Base-by-base conservation (phyloP, 768 basidiomycete species). In the Fomitopsis serialis region DNA sequence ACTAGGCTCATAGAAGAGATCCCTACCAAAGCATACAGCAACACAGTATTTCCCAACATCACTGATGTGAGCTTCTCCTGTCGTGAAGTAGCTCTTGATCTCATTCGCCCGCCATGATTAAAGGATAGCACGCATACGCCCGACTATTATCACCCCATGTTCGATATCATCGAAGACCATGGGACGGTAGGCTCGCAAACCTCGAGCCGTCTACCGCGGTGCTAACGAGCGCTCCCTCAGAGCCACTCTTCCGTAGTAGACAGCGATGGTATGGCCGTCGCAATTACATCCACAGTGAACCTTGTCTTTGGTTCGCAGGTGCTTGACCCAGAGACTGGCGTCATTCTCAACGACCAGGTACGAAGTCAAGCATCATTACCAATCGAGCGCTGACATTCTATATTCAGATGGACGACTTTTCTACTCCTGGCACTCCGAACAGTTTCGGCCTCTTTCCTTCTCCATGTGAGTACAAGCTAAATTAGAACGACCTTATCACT, bases 211-310 rank as follows among this genome's bases (percentile, higher is more conserved):
- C 36, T 59, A 22, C 12, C 24, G 23, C 22, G 17, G 15, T 40
- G n/a, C 15, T 23, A 22, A 27, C 42, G 58, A 46, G 50, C 35
- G 10, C 50, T 10, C 57, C 49, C 46, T 5, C 61, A 93, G 84
- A 94, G 92, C 53, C 95, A 98, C 64, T 78, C 88, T 5, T 91
- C 89, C 6, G 78, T 87, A 8, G 72, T 96, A 6, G 96, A 98
- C 69, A 76, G 78, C 60, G 74, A 86, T 62, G 92, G 92, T 19
- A 92, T 95, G 80, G 93, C 87, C 0, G 91, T 93, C 5, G 68
- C 88, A 15, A 63, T 98, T 32, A 97, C 95, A 1, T 86, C 89
- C 3, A 95, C 95, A 0, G 85, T 98, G 44, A 98, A 98, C 66
- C 70, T 87, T 0, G 73, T 95, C 17, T 98, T 96, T 68, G 96